Conservation (phyloP, 2,329 filamentous ascomycete genomes). For the Cladophialophora exuberans region DNA sequence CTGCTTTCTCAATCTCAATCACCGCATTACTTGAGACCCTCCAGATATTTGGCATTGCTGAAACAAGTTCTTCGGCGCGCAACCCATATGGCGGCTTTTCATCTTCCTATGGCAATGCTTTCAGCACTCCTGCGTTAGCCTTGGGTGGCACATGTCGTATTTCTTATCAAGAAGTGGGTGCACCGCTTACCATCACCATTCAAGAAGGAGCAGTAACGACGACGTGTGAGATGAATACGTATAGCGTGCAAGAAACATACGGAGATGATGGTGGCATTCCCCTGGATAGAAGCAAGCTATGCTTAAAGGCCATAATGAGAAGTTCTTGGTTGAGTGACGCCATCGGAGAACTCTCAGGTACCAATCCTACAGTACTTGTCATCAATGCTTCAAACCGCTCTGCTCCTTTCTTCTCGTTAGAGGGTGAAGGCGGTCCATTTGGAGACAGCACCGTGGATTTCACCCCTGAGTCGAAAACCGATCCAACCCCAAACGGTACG, state of each 20-base stretch:
- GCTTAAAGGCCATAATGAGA: slow-evolving; percentile 95
- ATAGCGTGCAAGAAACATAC: slow-evolving; percentile 54
- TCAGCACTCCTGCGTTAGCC: slow-evolving; percentile 79
- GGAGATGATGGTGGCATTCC: slow-evolving; percentile 79
- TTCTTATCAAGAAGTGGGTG: slow-evolving; percentile 73
- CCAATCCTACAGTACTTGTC: slow-evolving; percentile 72
- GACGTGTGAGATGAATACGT: slow-evolving; percentile 87
- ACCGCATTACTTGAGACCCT: slow-evolving; percentile 87
- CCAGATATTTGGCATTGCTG: slow-evolving; percentile 87
- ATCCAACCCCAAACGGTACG: slow-evolving; percentile 41
- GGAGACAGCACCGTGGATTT: slow-evolving; percentile 66
- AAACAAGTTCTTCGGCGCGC: slow-evolving; percentile 55
- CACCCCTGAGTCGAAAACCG: slow-evolving; percentile 50
- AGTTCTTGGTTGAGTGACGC: slow-evolving; percentile 56
- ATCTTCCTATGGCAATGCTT: slow-evolving; percentile 65
- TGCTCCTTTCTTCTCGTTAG: slow-evolving; percentile 74
- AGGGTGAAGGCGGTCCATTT: slow-evolving; percentile 62
- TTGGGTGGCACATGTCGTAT: slow-evolving; percentile 86
- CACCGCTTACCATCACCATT: slow-evolving; percentile 80
- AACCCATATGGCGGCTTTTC: slow-evolving; percentile 37
- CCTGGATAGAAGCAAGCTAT: slow-evolving; percentile 76
- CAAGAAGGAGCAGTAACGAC: slow-evolving; percentile 86
- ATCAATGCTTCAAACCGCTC: slow-evolving; percentile 64
- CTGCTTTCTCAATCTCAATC: slow-evolving; percentile 85
- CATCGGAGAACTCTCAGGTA: slow-evolving; percentile 58